Percentiles rank a stretch among this genome's conserved stretches.
Evolutionary conservation across 495 filamentous ascomycete genomes (phyloP).

Genomic region (Penicillium bialowiezense): DNA sequence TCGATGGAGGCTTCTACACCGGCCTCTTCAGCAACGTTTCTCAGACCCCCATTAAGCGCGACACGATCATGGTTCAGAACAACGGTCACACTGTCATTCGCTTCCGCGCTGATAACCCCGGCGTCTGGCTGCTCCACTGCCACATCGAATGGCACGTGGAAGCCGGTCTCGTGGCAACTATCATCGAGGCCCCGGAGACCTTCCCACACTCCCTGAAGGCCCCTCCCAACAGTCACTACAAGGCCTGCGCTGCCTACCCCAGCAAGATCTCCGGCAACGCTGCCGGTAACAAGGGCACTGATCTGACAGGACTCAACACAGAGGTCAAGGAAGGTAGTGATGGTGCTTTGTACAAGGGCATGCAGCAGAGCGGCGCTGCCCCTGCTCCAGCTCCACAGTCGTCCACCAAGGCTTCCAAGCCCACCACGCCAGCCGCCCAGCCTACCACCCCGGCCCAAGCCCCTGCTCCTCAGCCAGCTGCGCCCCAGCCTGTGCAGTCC

Average conservation of each 20-base stretch:
- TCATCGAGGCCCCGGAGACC: constrained; percentile 56
- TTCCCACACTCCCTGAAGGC: constrained; percentile 17
- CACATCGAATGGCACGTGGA: constrained; percentile 80
- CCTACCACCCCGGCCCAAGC: too few relatives aligned
- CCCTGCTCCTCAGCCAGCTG: constrained; percentile 4
- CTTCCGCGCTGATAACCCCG: constrained; percentile 71
- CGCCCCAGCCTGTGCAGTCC: background rate
- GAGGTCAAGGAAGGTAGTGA: constrained; percentile 5
- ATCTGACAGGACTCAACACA: constrained; percentile 17
- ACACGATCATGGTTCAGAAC: constrained; percentile 56
- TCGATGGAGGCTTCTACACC: constrained; percentile 45
- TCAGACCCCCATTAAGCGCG: constrained; percentile 37
- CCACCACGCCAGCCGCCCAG: too few relatives aligned
- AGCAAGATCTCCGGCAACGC: constrained; percentile 19
- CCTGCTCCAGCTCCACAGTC: constrained; percentile 8
- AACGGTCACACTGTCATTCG: constrained; percentile 59
- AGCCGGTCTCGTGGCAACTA: constrained; percentile 65
- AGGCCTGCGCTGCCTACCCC: constrained; percentile 22
- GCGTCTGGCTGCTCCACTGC: constrained; percentile 79
- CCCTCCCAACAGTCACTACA: constrained; percentile 22
- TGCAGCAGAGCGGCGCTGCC: background rate
- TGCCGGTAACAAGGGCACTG: constrained; percentile 21
- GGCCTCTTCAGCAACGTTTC: constrained; percentile 23
- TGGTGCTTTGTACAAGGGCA: constrained; percentile 17
- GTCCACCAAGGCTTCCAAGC: too few relatives aligned